These are phyloP conservation scores for Emergomyces orientalis DNA, from an alignment of 2,329 filamentous ascomycete genomes.

Conservation along the genomic window DNA sequence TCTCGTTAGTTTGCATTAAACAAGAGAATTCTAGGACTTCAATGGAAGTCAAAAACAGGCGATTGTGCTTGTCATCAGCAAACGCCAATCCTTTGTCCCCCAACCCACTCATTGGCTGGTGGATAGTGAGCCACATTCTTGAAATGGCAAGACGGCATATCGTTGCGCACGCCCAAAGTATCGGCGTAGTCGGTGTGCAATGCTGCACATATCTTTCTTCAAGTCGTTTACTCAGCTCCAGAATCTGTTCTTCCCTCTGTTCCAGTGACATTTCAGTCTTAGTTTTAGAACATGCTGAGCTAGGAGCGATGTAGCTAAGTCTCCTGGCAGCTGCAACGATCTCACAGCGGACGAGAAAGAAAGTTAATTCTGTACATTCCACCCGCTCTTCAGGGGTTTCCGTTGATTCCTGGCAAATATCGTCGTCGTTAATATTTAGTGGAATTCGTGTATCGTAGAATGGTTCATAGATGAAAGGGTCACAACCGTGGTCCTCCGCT, in stretches of 20 bases:
- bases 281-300: conserved; percentile 17
- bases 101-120: conserved; percentile 60
- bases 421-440: conserved; percentile 45
- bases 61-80: conserved; percentile 55
- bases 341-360: conserved; percentile 45
- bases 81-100: conserved; percentile 46
- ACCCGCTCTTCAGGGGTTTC: conserved; percentile 41
- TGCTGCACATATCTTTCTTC: conserved; percentile 48
- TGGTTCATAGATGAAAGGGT: conserved; percentile 35
- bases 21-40: conserved; percentile 65
- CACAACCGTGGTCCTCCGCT: conserved; percentile 43
- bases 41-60: conserved; percentile 61
- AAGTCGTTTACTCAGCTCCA: conserved; percentile 46
- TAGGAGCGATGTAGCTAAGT: conserved; percentile 30
- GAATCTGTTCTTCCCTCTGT: conserved; percentile 39
- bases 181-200: conserved; percentile 42
- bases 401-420: conserved; percentile 41
- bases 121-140: conserved; percentile 68
- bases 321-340: conserved; percentile 38
- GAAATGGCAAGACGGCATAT: conserved; percentile 62
- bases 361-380: conserved; percentile 47
- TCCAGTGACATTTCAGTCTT: conserved; percentile 20
- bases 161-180: conserved; percentile 61
- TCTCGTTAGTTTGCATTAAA: conserved; percentile 54
- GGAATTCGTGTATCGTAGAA: conserved; percentile 42